These are phyloP conservation scores for Mrakia gelida DNA, from an alignment of 768 basidiomycete species.

Conservation along the genomic window DNA sequence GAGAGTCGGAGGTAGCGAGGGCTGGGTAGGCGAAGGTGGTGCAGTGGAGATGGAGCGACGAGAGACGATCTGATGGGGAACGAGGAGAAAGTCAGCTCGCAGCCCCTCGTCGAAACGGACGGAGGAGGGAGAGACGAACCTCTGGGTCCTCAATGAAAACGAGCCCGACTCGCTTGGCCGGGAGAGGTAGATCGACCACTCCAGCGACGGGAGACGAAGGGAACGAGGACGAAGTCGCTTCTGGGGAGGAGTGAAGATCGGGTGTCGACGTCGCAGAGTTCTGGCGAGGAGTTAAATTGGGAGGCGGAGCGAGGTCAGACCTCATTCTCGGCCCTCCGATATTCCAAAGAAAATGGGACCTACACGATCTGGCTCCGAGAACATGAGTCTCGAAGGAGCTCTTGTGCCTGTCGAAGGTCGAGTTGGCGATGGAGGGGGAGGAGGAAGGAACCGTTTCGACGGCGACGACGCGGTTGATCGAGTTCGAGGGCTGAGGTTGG, in stretches of 20 bases:
- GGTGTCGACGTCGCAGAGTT: background rate
- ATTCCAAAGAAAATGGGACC: no score
- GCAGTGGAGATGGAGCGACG: background rate
- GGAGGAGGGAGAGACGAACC: background rate
- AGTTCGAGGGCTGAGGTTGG: background rate
- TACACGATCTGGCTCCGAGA: no score
- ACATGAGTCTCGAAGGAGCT: background rate
- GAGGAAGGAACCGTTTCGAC: background rate
- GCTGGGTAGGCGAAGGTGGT: background rate
- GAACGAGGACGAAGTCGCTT: background rate
- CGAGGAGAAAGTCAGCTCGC: background rate
- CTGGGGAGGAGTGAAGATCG: background rate
- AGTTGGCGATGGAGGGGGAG: background rate
- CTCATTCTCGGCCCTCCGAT: background rate
- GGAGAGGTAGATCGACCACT: background rate
- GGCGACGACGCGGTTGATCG: background rate
- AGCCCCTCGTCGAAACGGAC: no score
- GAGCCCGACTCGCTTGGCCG: background rate
- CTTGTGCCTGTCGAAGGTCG: background rate
- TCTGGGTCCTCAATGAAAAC: constrained; percentile 19
- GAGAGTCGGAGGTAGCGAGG: constrained; percentile 34
- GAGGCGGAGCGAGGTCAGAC: background rate
- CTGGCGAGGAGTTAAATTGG: background rate
- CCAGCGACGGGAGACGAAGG: background rate
- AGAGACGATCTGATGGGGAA: background rate